Percentiles rank a stretch among this genome's conserved stretches.
phyloP scores from a whole-genome alignment of 305 asterid genomes.

The Caryopteris hybrid region DNA sequence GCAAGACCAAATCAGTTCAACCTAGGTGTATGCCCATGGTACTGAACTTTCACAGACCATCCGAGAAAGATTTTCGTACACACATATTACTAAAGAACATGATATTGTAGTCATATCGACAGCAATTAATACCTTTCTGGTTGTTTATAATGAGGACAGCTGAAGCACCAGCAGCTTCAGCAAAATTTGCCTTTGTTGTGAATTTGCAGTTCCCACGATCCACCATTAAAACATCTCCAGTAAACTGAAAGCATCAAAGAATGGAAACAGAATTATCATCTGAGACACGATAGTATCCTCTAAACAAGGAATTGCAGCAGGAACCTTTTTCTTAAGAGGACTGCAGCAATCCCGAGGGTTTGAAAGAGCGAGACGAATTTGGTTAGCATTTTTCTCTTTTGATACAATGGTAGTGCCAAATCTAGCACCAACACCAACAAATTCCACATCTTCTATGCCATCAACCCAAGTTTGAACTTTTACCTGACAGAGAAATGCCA shows the following conservation, averaged over 20 bases:
- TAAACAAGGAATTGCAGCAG: neutral
- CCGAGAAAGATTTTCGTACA: neutral
- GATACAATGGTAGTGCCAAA: constrained; percentile 84
- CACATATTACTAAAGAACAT: neutral
- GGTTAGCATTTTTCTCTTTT: constrained; percentile 91
- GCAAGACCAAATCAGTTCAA: neutral
- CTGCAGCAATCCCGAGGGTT: constrained; percentile 87
- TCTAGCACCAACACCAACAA: constrained; percentile 98
- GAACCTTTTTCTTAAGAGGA: constrained; percentile 64
- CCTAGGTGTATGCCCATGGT: neutral
- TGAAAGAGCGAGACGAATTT: constrained; percentile 51
- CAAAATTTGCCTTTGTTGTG: constrained; percentile 81
- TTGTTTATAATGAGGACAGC: constrained; percentile 84
- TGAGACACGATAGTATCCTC: constrained; percentile 7
- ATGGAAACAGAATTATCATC: constrained; percentile 12
- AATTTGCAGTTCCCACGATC: constrained; percentile 87
- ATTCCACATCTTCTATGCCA: constrained; percentile 70
- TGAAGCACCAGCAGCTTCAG: constrained; percentile 95
- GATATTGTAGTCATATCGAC: neutral
- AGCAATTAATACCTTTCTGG: constrained; percentile 56
- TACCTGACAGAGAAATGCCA: constrained; percentile 18
- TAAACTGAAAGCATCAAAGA: constrained; percentile 39
- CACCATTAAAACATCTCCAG: constrained; percentile 78
- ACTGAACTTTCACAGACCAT: neutral
- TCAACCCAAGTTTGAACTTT: constrained; percentile 94